Percentiles rank a stretch among this genome's conserved stretches.
Conservation (phyloP, 495 filamentous ascomycete genomes). For the Cenococcum geophilum region DNA sequence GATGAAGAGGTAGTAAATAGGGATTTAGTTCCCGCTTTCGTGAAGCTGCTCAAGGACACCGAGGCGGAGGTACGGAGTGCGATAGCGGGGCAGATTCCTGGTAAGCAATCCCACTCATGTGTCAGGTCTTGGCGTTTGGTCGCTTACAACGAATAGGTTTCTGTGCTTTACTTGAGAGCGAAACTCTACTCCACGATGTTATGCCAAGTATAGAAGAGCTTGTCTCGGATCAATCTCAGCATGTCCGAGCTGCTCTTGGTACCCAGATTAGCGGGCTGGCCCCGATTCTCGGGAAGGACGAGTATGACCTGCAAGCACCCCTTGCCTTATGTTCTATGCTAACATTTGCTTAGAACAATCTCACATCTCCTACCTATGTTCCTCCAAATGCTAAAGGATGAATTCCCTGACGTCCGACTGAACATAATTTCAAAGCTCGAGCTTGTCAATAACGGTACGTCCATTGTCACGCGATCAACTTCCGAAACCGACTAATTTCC, state of each 20-base stretch:
- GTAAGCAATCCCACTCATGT: slow-evolving; percentile 41
- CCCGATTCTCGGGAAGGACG: slow-evolving; percentile 94
- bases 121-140: slow-evolving; percentile 21
- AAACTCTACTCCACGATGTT: slow-evolving; percentile 87
- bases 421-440: slow-evolving; percentile 99
- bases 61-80: slow-evolving; percentile 97
- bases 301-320: slow-evolving; percentile 53
- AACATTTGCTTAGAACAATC: slow-evolving; percentile 61
- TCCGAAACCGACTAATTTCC: background rate
- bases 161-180: slow-evolving; percentile 77
- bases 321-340: slow-evolving; percentile 10
- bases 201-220: slow-evolving; percentile 95
- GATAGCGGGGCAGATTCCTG: slow-evolving; percentile 93
- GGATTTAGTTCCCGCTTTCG: slow-evolving; percentile 93
- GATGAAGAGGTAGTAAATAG: slow-evolving; percentile 92
- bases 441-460: slow-evolving; percentile 86
- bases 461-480: background rate
- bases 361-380: slow-evolving; percentile 98
- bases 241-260: slow-evolving; percentile 89
- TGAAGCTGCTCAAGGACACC: slow-evolving; percentile 93
- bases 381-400: slow-evolving; percentile 97
- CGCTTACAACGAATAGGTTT: slow-evolving; percentile 56
- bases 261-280: slow-evolving; percentile 97
- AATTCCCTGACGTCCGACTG: slow-evolving; percentile 93
- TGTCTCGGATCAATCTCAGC: slow-evolving; percentile 91